Base-by-base conservation (phyloP, 139 green algal species). In the Pleodorina starrii region DNA sequence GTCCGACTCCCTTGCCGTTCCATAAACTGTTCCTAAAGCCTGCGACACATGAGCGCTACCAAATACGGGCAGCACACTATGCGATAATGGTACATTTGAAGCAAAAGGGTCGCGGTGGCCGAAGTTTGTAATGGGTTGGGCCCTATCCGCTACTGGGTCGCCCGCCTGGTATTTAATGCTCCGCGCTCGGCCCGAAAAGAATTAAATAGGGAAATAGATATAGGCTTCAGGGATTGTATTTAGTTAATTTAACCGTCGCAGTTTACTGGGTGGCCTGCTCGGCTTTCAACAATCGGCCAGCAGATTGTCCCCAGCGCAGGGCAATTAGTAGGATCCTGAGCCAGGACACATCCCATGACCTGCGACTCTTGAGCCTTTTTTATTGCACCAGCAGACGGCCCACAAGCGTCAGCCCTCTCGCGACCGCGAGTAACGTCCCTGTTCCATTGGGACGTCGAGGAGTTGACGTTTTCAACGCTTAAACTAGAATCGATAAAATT, bases 361-460 rank as follows among this genome's bases (percentile, higher is more conserved):
- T 84, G 51, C 9, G 0, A 60, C 4, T 32, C 32, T 27, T 68
- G 36, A 44, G 42, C 43, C 38, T 78, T 78, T 29, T 50, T 50
- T 27, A 66, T 83, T 17, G 27, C 27, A 32, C 12, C n/a, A 17
- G 11, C 19, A 46, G 46, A 68, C 75, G 75, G 44, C 46, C 35
- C 35, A n/a, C 27, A 32, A 40, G 32, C 48, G 35, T 59, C 73
- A 57, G 42, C n/a, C 25, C 32, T 80, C 72, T 35, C 72, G 72
- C 72, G 72, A 66, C 43, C 42, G 32, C 77, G 77, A 71, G 48
- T 84, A 71, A 71, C 77, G 48, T 84, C 50, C 77, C 77, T 84
- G 77, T 35, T 21, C 46, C 77, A 71, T 84, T 84, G 77, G 77
- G 50, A 71, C 77, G 77, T 35, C n/a, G 29, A 21, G 46, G 44